Evolutionary conservation across 805 yeast species (phyloP), one percentile per base, ranked within the genome.

Genomic region (Candida silvicultrix): DNA sequence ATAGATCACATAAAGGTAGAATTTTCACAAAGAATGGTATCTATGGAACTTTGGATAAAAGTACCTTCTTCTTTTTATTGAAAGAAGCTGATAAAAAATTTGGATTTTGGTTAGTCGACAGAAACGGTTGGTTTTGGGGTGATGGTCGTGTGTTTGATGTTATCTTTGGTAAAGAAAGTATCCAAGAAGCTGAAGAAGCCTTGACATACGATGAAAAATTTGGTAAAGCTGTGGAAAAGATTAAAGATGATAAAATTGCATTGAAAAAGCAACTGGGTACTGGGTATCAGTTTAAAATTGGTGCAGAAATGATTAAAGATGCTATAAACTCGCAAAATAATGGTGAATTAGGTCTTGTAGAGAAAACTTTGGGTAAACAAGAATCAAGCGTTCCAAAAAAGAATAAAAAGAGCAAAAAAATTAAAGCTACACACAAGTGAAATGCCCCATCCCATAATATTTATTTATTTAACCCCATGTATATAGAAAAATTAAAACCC

Each of bases 51-150:
- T 75, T 85, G 22, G 89, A 85, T 63, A 77, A 80, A 41, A 71
- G 85, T 2, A 74, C 85, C 44, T 87, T 87, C 62, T 81, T 84
- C 71, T 83, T 86, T 58, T 76, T 84, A 41, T 63, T 88, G 52
- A 80, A 78, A 61, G 92, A 86, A 56, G 64, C 68, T 20, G 74
- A 75, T 19, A 64, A 59, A 37, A 65, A 69, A 47, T 69, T 77
- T 36, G 62, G 61, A 0, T 88, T 86, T 21, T 87, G 90, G 88
- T 50, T 58, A 16, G 84, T 86, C 18, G 96, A 88, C 60, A 72
- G 96, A 53, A 82, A 80, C 55, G 96, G 95, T 12, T 88, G 89
- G 71, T 88, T 85, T 67, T 88, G 95, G 95, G 90, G 94, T 31
- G 95, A 88, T 63, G 96, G 95, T 15, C 72, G 96, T 48, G 84